These are phyloP conservation scores for Ascochyta koolunga DNA, from an alignment of 2,329 filamentous ascomycete genomes.

Conservation along the genomic window DNA sequence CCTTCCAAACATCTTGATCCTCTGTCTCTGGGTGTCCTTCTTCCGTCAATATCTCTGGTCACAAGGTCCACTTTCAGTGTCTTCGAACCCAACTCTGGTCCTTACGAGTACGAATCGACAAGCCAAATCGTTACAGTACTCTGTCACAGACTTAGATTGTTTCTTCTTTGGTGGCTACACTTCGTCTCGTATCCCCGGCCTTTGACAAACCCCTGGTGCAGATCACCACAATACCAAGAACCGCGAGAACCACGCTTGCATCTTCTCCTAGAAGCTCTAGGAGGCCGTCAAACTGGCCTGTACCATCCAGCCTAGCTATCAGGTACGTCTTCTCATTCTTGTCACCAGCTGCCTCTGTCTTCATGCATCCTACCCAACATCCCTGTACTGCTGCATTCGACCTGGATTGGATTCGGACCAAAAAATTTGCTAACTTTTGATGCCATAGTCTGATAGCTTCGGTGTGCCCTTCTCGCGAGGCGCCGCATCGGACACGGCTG, in stretches of 20 bases:
- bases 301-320: constrained; percentile 42
- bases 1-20: constrained; percentile 39
- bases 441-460: constrained; percentile 41
- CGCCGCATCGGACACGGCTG: constrained; percentile 21
- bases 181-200: constrained; percentile 18
- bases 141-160: constrained; percentile 27
- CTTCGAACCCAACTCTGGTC: constrained; percentile 28
- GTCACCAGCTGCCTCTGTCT: constrained; percentile 17
- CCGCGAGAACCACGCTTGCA: constrained; percentile 11
- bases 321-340: constrained; percentile 38
- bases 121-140: constrained; percentile 32
- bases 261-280: constrained; percentile 19
- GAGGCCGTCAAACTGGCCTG: constrained; percentile 47
- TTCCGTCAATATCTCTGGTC: constrained; percentile 35
- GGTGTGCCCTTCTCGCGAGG: constrained; percentile 36
- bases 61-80: constrained; percentile 37
- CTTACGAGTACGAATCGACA: constrained; percentile 23
- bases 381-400: constrained; percentile 37
- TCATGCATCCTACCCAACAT: constrained; percentile 22
- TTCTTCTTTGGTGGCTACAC: constrained; percentile 23
- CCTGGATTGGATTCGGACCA: not conserved
- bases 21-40: constrained; percentile 41
- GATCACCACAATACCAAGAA: constrained; percentile 13
- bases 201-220: constrained; percentile 7
- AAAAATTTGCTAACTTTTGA: not conserved